Conservation (phyloP, 345 rosid species). For the Pistacia atlantica region DNA sequence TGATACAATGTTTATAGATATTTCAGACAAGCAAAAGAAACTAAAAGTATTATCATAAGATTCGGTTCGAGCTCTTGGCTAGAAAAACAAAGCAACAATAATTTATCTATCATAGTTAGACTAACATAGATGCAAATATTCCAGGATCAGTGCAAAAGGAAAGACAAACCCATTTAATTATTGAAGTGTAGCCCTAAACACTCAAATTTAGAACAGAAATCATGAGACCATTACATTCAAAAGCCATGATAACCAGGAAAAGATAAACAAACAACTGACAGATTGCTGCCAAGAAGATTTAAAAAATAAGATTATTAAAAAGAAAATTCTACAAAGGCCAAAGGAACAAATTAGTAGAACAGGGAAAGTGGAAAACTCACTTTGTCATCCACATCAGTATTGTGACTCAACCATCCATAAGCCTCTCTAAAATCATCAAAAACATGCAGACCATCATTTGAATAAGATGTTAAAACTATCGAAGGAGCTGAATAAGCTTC, state of each 20-base stretch:
- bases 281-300: too few relatives aligned
- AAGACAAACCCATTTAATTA: neutral
- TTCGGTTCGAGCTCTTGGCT: neutral
- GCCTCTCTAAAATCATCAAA: slow-evolving; percentile 99
- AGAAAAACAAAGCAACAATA: neutral
- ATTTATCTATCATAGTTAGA: neutral
- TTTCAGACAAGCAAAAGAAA: neutral
- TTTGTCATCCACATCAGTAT: slow-evolving; percentile 98
- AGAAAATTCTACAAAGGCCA: neutral
- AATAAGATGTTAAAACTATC: slow-evolving; percentile 81
- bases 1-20: neutral
- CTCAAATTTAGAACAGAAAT: too few relatives aligned
- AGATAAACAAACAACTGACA: too few relatives aligned
- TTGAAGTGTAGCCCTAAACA: too few relatives aligned
- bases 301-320: neutral
- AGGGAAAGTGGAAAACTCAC: slow-evolving; percentile 41
- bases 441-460: slow-evolving; percentile 83
- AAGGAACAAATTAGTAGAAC: slow-evolving; percentile 1
- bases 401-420: slow-evolving; percentile 92
- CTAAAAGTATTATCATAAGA: neutral
- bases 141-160: neutral
- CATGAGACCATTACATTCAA: too few relatives aligned
- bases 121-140: too few relatives aligned
- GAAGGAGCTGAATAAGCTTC: slow-evolving; percentile 99
- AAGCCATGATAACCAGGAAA: too few relatives aligned